Evolutionary conservation across 1,139 yeast genomes (phyloP), one percentile per base, ranked within the genome.

Genomic region (Kodamaea alishanica): DNA sequence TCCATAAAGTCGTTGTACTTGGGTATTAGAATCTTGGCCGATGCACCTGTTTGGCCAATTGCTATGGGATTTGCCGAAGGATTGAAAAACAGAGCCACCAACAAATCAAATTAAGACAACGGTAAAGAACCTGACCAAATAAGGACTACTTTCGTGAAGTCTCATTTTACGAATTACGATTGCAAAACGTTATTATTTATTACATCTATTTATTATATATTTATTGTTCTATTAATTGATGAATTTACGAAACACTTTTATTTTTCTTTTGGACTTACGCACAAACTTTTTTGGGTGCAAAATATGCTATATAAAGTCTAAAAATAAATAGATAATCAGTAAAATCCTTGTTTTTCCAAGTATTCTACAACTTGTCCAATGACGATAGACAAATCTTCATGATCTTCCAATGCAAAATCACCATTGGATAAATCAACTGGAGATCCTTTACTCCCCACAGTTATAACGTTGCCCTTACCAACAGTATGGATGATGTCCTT

Each of bases 31-130:
- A 78, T 84, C 26, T 67, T 84, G 39, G 87, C 88, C 2, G 89
- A 84, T 63, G 88, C 89, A 0, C 90, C 92, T 2, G 82, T 84
- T 10, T 84, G 92, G 92, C 90, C 92, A 1, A 73, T 82, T 39
- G 85, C 88, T 1, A 66, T 83, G 59, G 75, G 82, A 11, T 81
- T 83, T 61, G 89, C 89, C 0, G 89, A 82, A 54, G 88, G 87
- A 4, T 67, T 84, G 51, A 82, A 81, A 55, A 73, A 80, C 29
- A 73, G 89, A 54, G 86, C 86, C 6, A 70, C 75, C 35, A 55
- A 58, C 24, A 15, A 15, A 8, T 6, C 7, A 8, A 6, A 28
- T n/a, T n/a, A 28, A 28, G 20, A 15, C 20, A 15, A 15, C 20
- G 20, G 20, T 15, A 15, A 15, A 15, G 20, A 15, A 15, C 20